Evolutionary conservation across 768 basidiomycete genomes (phyloP).

Genomic region (Porphyrellus cyaneotinctus): DNA sequence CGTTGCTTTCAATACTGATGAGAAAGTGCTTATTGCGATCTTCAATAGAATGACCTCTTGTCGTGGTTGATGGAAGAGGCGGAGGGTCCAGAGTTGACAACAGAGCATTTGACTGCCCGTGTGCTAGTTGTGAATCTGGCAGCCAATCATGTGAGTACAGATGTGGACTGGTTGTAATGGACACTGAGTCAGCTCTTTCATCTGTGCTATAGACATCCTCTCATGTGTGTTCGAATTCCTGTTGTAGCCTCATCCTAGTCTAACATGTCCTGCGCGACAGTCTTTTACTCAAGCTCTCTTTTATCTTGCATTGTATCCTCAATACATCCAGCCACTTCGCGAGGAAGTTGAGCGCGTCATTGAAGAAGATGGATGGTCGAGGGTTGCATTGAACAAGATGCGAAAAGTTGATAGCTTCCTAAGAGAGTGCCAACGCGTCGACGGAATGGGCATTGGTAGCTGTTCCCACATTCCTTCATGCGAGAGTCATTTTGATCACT

Average conservation of each 20-base stretch:
- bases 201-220: neutral
- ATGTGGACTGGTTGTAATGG: neutral
- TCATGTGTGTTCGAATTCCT: neutral
- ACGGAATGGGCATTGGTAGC: neutral
- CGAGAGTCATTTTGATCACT: neutral
- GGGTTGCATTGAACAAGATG: constrained; percentile 3
- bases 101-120: neutral
- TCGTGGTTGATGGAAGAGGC: constrained; percentile 29
- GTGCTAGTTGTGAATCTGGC: constrained; percentile 16
- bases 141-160: constrained; percentile 19
- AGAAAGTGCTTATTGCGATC: neutral
- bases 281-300: constrained; percentile 1
- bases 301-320: neutral
- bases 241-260: neutral
- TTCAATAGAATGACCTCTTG: constrained; percentile 31
- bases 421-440: constrained; percentile 6
- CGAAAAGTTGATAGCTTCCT: constrained; percentile 7
- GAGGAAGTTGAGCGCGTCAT: constrained; percentile 4
- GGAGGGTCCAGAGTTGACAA: neutral
- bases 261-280: neutral
- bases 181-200: neutral
- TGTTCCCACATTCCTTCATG: neutral
- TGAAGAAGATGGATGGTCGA: neutral
- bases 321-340: constrained; percentile 1
- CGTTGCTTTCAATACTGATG: neutral